Base-by-base conservation (phyloP, 2,329 filamentous ascomycete genomes). In the Coleophoma eucalyptorum region DNA sequence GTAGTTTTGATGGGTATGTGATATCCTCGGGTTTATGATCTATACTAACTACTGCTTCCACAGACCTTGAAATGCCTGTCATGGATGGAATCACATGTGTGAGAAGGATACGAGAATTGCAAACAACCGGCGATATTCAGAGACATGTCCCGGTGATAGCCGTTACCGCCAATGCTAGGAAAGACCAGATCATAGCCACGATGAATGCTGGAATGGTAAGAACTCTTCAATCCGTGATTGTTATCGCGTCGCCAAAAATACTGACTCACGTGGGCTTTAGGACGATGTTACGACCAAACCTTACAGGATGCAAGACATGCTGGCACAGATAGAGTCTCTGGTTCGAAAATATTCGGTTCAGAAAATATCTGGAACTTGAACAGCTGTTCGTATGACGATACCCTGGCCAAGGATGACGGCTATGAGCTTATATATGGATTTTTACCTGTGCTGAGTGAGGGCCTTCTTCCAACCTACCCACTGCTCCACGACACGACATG, bases 11-110 rank as follows among this genome's bases (percentile, higher is more conserved):
- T 91, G 87, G 88, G 20, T 44, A 10, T 4, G 42, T 44, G 6
- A 38, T n/a, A 6, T n/a, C 15, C 13, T 4, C 13, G 6, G 35
- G 15, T 11, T 12, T 6, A 38, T 18, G 16, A 12, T 18, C 35
- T 15, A 6, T 6, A 18, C 13, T 38, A 8, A 38, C 35, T n/a
- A n/a, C n/a, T 38, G 15, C 2, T 8, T 16, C 4, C 15, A 19
- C 15, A 43, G 41, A 92, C 61, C 74, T 90, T 43, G 87, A 90
- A 61, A 91, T 91, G 87, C 88, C 88, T 1, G 78, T 90, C 42
- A 90, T 90, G 87, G 86, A 91, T 60, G 87, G 88, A 34, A 79
- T 88, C 69, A 85, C 84, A 2, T 90, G 87, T 57, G 84, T 87
- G 11, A 76, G 76, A 44, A 78, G 75, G 54, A 90, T 92, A 46